Evolutionary conservation across 2,329 filamentous ascomycete genomes (phyloP).

Genomic region (Venturiaceae sp.): DNA sequence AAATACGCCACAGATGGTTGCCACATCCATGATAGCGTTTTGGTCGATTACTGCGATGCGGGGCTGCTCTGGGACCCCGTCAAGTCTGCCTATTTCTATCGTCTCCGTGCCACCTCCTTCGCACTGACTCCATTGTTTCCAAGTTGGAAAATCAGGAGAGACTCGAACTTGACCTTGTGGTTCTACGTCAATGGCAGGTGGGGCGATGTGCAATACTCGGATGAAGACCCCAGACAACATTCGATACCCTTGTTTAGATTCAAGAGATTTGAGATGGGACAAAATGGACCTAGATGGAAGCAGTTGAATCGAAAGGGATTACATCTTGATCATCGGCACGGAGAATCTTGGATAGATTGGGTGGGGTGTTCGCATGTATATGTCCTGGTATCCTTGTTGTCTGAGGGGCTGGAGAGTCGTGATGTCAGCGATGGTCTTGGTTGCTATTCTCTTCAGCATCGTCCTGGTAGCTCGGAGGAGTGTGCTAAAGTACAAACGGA

Average conservation of each 20-base stretch:
- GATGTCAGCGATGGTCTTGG: not conserved
- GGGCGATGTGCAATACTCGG: conserved; percentile 52
- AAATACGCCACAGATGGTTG: conserved; percentile 53
- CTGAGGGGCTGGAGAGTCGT: not conserved
- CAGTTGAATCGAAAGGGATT: conserved; percentile 64
- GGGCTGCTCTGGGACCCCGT: conserved; percentile 52
- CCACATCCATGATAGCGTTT: conserved; percentile 18
- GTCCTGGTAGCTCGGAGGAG: too few relatives aligned
- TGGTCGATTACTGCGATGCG: conserved; percentile 12
- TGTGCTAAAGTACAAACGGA: too few relatives aligned
- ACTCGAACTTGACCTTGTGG: conserved; percentile 62
- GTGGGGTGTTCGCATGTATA: not conserved
- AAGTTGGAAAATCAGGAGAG: too few relatives aligned
- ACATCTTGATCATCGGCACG: conserved; percentile 26
- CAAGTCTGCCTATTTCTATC: conserved; percentile 45
- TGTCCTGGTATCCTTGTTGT: not conserved
- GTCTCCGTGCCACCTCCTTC: conserved; percentile 29
- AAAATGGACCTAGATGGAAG: conserved; percentile 80
- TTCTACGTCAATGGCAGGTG: conserved; percentile 49
- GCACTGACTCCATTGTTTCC: not conserved
- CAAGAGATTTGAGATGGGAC: conserved; percentile 90
- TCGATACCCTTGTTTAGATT: conserved; percentile 65
- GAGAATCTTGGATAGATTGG: not conserved
- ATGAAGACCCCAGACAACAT: conserved; percentile 38
- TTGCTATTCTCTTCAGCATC: too few relatives aligned